Conservation (phyloP, 2,329 filamentous ascomycete species). For the Fusarium oxysporum region DNA sequence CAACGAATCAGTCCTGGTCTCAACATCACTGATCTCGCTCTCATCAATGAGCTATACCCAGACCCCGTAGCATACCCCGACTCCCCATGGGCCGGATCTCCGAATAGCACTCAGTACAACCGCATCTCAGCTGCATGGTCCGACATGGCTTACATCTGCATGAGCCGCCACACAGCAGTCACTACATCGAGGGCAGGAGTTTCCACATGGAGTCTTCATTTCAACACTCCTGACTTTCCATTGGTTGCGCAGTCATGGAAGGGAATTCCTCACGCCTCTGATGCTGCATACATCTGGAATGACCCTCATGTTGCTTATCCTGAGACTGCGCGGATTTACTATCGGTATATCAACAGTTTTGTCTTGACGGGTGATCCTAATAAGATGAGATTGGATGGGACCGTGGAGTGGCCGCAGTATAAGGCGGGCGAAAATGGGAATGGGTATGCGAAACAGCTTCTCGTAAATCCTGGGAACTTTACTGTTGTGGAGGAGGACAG, state of each 20-base stretch:
- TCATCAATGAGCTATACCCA: slow-evolving; percentile 9
- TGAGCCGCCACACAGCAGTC: not conserved
- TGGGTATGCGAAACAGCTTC: not conserved
- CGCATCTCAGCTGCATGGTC: slow-evolving; percentile 19
- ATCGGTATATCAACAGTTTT: not conserved
- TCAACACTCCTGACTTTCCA: slow-evolving; percentile 6
- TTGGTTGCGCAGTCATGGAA: slow-evolving; percentile 6
- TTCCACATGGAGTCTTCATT: slow-evolving; percentile 6
- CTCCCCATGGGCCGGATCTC: slow-evolving; percentile 8
- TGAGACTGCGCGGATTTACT: not conserved
- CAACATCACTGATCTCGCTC: slow-evolving; percentile 1
- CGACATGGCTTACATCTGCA: slow-evolving; percentile 16
- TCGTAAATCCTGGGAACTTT: slow-evolving; percentile 2
- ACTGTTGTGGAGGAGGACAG: slow-evolving; percentile 5
- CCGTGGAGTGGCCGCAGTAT: slow-evolving; percentile 1
- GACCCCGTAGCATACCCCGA: not conserved
- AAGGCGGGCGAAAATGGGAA: not conserved
- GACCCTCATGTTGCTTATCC: not conserved
- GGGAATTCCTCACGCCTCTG: slow-evolving; percentile 3
- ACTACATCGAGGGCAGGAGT: not conserved
- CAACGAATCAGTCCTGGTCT: slow-evolving; percentile 3
- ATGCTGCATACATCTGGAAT: slow-evolving; percentile 5
- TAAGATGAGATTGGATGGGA: not conserved
- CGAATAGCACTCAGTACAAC: slow-evolving; percentile 12
- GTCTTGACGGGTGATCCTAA: slow-evolving; percentile 5